Percentiles rank a stretch among this genome's conserved stretches.
phyloP scores from a whole-genome alignment of 345 rosid species.

The Euphorbia peplus region DNA sequence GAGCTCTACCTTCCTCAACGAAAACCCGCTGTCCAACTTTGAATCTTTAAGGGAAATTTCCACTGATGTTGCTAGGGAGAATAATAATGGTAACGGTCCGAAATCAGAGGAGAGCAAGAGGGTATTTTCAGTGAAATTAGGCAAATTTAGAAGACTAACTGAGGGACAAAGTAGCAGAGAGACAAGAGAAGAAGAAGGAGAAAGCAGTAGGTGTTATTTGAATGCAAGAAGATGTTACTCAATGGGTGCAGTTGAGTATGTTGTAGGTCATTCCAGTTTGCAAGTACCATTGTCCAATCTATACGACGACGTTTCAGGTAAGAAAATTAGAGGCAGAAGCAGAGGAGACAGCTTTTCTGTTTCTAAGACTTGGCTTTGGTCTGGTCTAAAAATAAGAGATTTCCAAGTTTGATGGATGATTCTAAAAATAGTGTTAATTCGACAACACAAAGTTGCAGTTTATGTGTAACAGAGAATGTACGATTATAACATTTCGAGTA shows the following conservation, averaged over 20 bases:
- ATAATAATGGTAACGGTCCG: conserved; percentile 23
- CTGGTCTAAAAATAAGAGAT: conserved; percentile 49
- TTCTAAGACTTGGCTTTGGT: conserved; percentile 71
- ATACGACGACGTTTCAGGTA: conserved; percentile 21
- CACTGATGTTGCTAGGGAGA: conserved; percentile 25
- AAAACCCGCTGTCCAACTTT: conserved; percentile 24
- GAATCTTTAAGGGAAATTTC: conserved; percentile 26
- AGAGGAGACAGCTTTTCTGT: conserved; percentile 54
- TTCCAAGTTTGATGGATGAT: conserved; percentile 18
- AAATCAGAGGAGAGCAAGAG: conserved; percentile 35
- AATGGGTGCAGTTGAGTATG: conserved; percentile 65
- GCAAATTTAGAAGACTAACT: conserved; percentile 47
- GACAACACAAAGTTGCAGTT: neutral
- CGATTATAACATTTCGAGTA: neutral
- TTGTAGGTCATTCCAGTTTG: conserved; percentile 42
- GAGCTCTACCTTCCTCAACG: conserved; percentile 22
- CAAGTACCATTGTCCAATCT: conserved; percentile 40
- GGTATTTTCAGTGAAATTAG: conserved; percentile 59
- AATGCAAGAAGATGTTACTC: conserved; percentile 70
- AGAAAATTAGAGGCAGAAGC: conserved; percentile 39
- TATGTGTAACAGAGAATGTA: neutral
- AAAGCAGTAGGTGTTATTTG: conserved; percentile 36
- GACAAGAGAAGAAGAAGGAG: conserved; percentile 28
- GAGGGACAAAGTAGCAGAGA: conserved; percentile 30
- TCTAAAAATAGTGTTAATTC: conserved; percentile 6